phyloP scores from a whole-genome alignment of 2,329 filamentous ascomycete species.

The Claviceps spartinae region DNA sequence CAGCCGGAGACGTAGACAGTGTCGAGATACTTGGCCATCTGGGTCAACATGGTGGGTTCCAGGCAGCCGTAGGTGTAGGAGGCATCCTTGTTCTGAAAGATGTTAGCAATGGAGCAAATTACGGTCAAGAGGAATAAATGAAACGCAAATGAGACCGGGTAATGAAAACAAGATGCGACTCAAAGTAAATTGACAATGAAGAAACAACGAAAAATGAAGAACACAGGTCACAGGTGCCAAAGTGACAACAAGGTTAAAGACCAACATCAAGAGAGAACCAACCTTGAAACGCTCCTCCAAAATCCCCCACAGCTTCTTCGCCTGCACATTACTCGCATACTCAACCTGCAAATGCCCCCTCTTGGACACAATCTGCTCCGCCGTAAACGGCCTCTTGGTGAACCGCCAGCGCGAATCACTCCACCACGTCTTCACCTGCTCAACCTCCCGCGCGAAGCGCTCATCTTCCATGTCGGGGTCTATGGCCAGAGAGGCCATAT shows the following conservation, averaged over 20 bases:
- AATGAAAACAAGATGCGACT: too few species aligned
- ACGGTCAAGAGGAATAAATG: too few species aligned
- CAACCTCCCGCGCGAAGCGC: slow-evolving; percentile 69
- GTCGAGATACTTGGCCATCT: slow-evolving; percentile 98
- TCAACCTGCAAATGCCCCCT: slow-evolving; percentile 80
- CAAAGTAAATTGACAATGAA: neutral
- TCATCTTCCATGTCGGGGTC: slow-evolving; percentile 47
- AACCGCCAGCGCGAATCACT: slow-evolving; percentile 78
- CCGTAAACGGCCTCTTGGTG: slow-evolving; percentile 85
- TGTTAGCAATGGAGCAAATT: too few species aligned
- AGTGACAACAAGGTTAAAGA: too few species aligned
- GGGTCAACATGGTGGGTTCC: slow-evolving; percentile 95
- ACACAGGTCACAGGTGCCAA: neutral
- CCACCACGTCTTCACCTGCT: slow-evolving; percentile 91
- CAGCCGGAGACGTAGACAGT: slow-evolving; percentile 98
- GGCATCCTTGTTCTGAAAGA: slow-evolving; percentile 57
- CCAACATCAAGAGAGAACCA: slow-evolving; percentile 11
- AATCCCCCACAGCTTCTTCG: slow-evolving; percentile 91
- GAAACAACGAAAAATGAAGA: neutral
- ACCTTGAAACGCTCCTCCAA: slow-evolving; percentile 80
- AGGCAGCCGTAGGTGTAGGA: slow-evolving; percentile 96
- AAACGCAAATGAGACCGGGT: too few species aligned
- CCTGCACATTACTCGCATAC: slow-evolving; percentile 77
- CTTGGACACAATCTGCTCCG: slow-evolving; percentile 95
- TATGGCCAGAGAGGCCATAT: slow-evolving; percentile 45